Evolutionary conservation across 257 asterid genomes (phyloP), one percentile per base, ranked within the genome.

Genomic region (Plantago ovata): DNA sequence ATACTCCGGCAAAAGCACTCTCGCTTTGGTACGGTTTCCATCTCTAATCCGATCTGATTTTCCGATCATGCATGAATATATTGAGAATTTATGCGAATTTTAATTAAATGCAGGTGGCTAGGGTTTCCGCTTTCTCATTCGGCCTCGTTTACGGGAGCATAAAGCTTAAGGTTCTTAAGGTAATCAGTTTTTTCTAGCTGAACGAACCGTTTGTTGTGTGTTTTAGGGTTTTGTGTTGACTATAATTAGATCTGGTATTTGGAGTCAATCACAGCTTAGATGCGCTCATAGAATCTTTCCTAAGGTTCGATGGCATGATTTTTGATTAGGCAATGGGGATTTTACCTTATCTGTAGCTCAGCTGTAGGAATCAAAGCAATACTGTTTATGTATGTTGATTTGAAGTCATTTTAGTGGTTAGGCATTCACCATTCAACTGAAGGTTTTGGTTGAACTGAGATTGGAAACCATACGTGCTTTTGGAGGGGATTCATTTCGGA

Each of bases 1-100:
- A 19, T 77, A 81, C 69, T 77, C 87, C 43, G 88, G 84, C 72
- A 70, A 72, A 68, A 81, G 88, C 69, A 58, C 79, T 51, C 75
- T 81, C 14, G 88, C 88, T 56, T 50, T 63, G 79, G 79, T 71
- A 60, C 60, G 11, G 58, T 6, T 9, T 0, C 5, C 44, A 53
- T 69, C 38, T 3, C 12, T 43, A 3, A 14, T 45, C 66, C 65
- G 68, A 68, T 73, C 68, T 61, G 3, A 43, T 38, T 1, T n/a
- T 15, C 9, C 3, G 3, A 16, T 38, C 13, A 7, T 57, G 28
- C 6, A 18, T 46, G n/a, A 49, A 19, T 22, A 22, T 14, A 14
- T 61, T 21, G 43, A 38, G 14, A 42, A 45, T 15, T 28, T 23
- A 23, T 52, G 64, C 61, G 58, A 57, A 24, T 16, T 69, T 61